These are phyloP conservation scores for Fragaria iinumae DNA, from an alignment of 306 rosid genomes.

Conservation along the genomic window DNA sequence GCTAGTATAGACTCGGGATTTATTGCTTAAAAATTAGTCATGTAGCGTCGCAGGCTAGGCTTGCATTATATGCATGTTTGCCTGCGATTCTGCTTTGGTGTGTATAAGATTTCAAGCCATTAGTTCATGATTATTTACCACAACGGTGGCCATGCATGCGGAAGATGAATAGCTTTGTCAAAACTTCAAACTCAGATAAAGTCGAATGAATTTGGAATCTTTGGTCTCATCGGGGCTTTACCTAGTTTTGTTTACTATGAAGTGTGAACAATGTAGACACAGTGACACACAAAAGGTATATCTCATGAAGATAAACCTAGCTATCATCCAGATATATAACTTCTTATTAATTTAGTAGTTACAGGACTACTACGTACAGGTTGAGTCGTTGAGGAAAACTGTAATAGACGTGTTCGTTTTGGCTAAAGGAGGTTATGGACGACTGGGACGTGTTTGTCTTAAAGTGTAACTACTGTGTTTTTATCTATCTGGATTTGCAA, in stretches of 20 bases:
- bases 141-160: neutral
- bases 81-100: too few relatives aligned
- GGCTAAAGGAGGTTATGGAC: neutral
- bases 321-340: too few relatives aligned
- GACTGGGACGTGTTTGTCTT: neutral
- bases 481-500: too few relatives aligned
- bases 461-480: neutral
- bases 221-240: slow-evolving; percentile 1
- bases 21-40: too few relatives aligned
- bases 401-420: neutral
- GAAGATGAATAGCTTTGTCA: neutral
- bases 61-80: too few relatives aligned
- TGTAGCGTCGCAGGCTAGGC: too few relatives aligned
- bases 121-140: too few relatives aligned
- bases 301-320: neutral
- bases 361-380: too few relatives aligned
- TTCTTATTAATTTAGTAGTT: too few relatives aligned
- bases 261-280: neutral
- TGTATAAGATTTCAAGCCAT: too few relatives aligned
- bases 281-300: neutral
- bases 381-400: neutral
- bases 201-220: neutral
- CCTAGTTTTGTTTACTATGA: neutral
- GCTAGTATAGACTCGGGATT: too few relatives aligned
- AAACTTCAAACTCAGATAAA: neutral